A percentile compares a stretch with the other conserved stretches of the same genome.
These are phyloP conservation scores for Cephaloascus albidus DNA, from an alignment of 805 yeast genomes.

Conservation along the genomic window DNA sequence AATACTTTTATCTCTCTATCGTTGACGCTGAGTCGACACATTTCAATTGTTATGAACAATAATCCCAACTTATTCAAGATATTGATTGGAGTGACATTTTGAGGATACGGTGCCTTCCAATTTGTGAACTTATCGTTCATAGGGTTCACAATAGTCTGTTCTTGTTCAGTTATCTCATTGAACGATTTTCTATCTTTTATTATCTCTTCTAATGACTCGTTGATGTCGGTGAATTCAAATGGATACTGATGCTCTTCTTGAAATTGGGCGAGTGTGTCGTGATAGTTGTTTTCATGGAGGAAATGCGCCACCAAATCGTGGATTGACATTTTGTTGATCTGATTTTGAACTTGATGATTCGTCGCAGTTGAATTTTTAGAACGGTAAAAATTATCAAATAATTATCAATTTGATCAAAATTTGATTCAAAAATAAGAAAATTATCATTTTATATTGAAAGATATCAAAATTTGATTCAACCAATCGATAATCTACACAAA, in stretches of 20 bases:
- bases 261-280: constrained; percentile 36
- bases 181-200: constrained; percentile 25
- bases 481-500: too few relatives aligned
- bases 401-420: too few relatives aligned
- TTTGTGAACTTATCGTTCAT: constrained; percentile 7
- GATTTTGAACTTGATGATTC: too few relatives aligned
- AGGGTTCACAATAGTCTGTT: not conserved
- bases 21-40: constrained; percentile 5
- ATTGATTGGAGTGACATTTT: constrained; percentile 4
- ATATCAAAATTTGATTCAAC: too few relatives aligned
- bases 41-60: constrained; percentile 11
- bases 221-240: constrained; percentile 11
- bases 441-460: too few relatives aligned
- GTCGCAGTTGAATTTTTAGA: too few relatives aligned
- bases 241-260: constrained; percentile 34
- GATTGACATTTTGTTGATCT: constrained; percentile 13
- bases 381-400: too few relatives aligned
- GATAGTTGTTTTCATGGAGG: constrained; percentile 38
- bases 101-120: constrained; percentile 25
- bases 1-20: constrained; percentile 3
- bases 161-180: constrained; percentile 6
- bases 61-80: constrained; percentile 11
- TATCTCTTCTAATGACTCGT: constrained; percentile 29
- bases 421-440: too few relatives aligned
- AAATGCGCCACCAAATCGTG: constrained; percentile 47